A percentile compares a stretch with the other conserved stretches of the same genome.
Conservation (phyloP, 2,329 filamentous ascomycete genomes). For the Penicillium janthinellum region DNA sequence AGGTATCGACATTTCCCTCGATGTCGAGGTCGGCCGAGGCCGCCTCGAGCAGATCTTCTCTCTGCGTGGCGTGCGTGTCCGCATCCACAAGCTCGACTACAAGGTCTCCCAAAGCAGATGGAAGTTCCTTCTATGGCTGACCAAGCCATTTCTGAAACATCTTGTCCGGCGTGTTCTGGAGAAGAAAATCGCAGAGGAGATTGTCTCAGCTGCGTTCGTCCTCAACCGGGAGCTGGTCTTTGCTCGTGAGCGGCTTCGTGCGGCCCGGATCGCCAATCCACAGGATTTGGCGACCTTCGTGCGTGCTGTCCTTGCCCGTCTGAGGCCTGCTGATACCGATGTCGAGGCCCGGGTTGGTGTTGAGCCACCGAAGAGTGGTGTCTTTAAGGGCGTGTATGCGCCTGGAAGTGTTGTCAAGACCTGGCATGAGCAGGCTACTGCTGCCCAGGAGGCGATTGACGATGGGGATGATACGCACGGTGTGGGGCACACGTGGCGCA, state of each 20-base stretch:
- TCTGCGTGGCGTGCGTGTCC: constrained; percentile 73
- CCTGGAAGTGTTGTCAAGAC: constrained; percentile 86
- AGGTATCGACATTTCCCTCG: constrained; percentile 82
- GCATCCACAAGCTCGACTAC: constrained; percentile 86
- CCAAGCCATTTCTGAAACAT: constrained; percentile 81
- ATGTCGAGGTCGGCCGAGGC: constrained; percentile 79
- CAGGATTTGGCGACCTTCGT: constrained; percentile 79
- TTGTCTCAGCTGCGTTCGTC: constrained; percentile 68
- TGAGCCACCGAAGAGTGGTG: constrained; percentile 58
- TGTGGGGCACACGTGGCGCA: constrained; percentile 66
- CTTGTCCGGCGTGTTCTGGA: constrained; percentile 79
- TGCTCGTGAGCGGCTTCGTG: constrained; percentile 81
- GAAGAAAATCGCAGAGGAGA: constrained; percentile 70
- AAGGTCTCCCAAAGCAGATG: constrained; percentile 70
- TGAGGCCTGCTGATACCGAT: constrained; percentile 75
- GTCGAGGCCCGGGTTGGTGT: constrained; percentile 74
- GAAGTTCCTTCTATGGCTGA: constrained; percentile 74
- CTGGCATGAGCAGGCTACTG: constrained; percentile 78
- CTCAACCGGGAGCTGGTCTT: constrained; percentile 85
- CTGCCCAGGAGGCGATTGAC: constrained; percentile 72
- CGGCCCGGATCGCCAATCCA: constrained; percentile 79
- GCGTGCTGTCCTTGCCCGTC: constrained; percentile 74
- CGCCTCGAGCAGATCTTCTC: constrained; percentile 78
- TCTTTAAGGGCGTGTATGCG: constrained; percentile 84
- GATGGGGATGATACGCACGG: constrained; percentile 65